phyloP scores from a whole-genome alignment of 495 filamentous ascomycete genomes.

The Tuber indicum region DNA sequence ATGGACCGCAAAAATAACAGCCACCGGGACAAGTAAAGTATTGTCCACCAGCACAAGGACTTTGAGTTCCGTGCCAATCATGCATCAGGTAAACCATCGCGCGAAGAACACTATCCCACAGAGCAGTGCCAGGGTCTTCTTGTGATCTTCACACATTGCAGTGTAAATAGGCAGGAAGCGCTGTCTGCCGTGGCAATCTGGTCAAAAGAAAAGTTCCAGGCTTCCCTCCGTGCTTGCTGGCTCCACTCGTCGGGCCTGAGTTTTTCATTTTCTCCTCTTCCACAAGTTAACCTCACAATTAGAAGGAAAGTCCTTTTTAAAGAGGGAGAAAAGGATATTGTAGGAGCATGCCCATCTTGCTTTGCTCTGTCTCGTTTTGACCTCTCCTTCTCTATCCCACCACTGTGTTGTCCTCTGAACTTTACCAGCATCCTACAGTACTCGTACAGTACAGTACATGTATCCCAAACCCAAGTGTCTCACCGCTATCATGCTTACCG shows the following conservation, averaged over 20 bases:
- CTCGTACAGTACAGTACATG: neutral
- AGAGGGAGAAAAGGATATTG: neutral
- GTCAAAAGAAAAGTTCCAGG: neutral
- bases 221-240: neutral
- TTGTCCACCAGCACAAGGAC: neutral
- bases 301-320: neutral
- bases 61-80: neutral
- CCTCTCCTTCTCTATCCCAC: neutral
- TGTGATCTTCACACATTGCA: constrained; percentile 1
- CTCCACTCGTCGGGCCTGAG: constrained; percentile 5
- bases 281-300: neutral
- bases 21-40: neutral
- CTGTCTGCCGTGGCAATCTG: neutral
- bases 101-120: neutral
- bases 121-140: neutral
- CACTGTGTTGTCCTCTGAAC: neutral
- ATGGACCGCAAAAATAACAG: neutral
- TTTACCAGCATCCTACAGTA: neutral
- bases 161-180: neutral
- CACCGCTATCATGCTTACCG: neutral
- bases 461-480: neutral
- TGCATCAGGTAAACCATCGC: neutral
- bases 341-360: neutral
- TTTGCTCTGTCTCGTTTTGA: neutral
- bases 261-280: neutral